These are phyloP conservation scores for Sporothrix phasma DNA, from an alignment of 2,329 filamentous ascomycete genomes.

Conservation along the genomic window DNA sequence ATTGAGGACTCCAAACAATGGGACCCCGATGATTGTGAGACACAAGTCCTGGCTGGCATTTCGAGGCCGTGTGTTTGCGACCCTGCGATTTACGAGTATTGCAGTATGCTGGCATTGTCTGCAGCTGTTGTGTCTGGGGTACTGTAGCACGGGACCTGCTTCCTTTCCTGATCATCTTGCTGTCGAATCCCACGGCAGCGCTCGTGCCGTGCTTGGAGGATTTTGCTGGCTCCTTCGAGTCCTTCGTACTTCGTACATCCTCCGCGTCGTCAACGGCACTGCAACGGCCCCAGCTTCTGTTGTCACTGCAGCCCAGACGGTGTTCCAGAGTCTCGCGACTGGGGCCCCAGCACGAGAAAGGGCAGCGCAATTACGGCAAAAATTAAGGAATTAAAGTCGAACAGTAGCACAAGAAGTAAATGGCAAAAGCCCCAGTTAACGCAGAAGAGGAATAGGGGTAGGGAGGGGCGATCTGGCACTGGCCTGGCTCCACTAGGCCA, in stretches of 20 bases:
- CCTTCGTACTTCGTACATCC: background rate
- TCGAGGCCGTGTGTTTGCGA: background rate
- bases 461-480: too few relatives aligned
- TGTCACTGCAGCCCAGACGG: background rate
- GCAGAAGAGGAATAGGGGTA: background rate
- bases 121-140: background rate
- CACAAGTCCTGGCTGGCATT: background rate
- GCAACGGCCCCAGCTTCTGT: background rate
- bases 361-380: conserved; percentile 5
- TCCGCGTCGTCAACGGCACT: background rate
- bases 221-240: background rate
- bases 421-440: background rate
- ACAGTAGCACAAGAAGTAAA: background rate
- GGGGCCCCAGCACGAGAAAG: background rate
- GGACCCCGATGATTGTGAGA: background rate
- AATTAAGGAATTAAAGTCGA: background rate
- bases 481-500: too few relatives aligned
- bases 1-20: too few relatives aligned
- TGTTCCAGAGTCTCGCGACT: background rate
- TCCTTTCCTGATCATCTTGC: background rate
- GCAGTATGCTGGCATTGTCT: background rate
- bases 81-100: background rate
- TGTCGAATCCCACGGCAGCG: background rate
- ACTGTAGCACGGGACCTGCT: background rate
- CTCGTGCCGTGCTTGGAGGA: background rate